Evolutionary conservation across 2,329 filamentous ascomycete genomes (phyloP), one percentile per base, ranked within the genome.

Genomic region (Arthrobotrys conoides): DNA sequence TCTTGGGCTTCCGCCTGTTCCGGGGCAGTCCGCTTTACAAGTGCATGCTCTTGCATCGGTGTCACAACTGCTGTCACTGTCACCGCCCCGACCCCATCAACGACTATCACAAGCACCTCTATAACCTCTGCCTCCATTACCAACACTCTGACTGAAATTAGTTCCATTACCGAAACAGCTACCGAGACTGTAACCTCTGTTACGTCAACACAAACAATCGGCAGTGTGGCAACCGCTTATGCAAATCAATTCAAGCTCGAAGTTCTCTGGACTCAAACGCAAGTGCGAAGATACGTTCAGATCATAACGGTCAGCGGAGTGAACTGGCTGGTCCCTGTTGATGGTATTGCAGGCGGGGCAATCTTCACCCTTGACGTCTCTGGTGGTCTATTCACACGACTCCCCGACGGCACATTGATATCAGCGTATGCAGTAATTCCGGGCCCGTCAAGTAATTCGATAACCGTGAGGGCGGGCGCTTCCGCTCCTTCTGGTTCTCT

Each of bases 41-140:
- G 67, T 24, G 67, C 67, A 18, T 71, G 67, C n/a, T 63, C 67
- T 24, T 71, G 67, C 30, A 27, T 71, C 18, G 67, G 67, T 12
- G 67, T 71, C 24, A 61, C 55, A n/a, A 61, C 55, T 0, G 55
- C 67, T 9, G 44, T 41, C n/a, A 71, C 67, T 3, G 55, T 46
- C 3, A 71, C 67, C 10, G 46, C 49, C n/a, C 53, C 67, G 9
- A 20, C 44, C 8, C 55, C 67, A 18, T 18, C 55, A 9, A 51
- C 53, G 2, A 71, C 36, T 38, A 8, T 38, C 36, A 38, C 36
- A 10, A 38, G 36, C 36, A 38, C 36, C 4, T 38, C 36, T 10
- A 41, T 41, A 14, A 12, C 14, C 3, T 41, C 38, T n/a, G 1
- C 14, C 3, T 41, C 38, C 12, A 16, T n/a, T 41, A 41, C 38